A percentile compares a stretch with the other conserved stretches of the same genome.
These are phyloP conservation scores for Coemansia sp. DNA, from an alignment of 192 early-diverging fungal genomes.

Conservation along the genomic window DNA sequence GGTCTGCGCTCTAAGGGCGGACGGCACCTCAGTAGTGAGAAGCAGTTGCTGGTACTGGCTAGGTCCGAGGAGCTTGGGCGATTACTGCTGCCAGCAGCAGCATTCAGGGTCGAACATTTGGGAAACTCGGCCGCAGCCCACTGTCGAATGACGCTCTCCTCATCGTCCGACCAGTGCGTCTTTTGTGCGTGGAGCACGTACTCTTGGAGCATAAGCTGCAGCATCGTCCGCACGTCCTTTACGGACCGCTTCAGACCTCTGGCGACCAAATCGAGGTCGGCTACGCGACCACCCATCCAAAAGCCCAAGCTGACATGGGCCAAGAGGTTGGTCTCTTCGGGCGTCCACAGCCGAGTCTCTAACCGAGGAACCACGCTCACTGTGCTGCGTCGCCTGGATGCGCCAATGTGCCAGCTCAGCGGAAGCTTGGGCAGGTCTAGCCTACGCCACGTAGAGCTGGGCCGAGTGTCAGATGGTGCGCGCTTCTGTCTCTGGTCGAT, in stretches of 20 bases:
- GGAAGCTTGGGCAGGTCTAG: neutral
- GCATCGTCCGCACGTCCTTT: constrained; percentile 24
- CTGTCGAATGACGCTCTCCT: constrained; percentile 10
- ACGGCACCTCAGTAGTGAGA: constrained; percentile 18
- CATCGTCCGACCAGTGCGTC: constrained; percentile 19
- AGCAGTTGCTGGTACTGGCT: constrained; percentile 11
- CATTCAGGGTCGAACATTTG: constrained; percentile 22
- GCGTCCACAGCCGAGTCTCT: constrained; percentile 16
- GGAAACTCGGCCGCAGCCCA: constrained; percentile 47
- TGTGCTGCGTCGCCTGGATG: constrained; percentile 2
- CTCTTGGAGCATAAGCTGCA: constrained; percentile 44
- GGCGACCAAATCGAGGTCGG: constrained; percentile 15
- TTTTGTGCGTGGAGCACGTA: constrained; percentile 24
- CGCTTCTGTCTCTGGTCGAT: neutral
- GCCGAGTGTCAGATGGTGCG: neutral
- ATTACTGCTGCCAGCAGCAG: neutral
- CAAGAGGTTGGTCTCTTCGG: constrained; percentile 13
- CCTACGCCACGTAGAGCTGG: neutral
- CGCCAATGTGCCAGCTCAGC: neutral
- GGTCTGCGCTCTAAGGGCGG: neutral
- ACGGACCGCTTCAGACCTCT: constrained; percentile 11
- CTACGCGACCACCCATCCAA: constrained; percentile 25
- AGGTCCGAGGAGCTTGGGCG: neutral
- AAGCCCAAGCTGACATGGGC: constrained; percentile 20
- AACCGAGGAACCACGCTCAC: neutral